A percentile compares a stretch with the other conserved stretches of the same genome.
phyloP scores from a whole-genome alignment of 1,284 basidiomycete genomes.

The Ustilago bromivora region DNA sequence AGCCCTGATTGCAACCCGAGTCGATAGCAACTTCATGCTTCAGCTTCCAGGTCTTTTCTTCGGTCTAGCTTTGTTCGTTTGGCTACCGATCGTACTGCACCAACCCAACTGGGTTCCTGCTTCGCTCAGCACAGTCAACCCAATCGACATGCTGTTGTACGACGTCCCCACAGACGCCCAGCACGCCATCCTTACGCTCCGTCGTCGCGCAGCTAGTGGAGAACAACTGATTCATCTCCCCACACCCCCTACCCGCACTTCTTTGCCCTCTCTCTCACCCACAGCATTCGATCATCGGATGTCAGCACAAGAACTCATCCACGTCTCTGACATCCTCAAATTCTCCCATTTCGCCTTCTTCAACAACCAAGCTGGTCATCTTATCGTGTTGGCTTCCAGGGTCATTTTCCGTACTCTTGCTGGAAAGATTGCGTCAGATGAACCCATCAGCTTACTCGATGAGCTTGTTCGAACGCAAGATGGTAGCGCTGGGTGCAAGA shows the following conservation, averaged over 20 bases:
- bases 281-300: slow-evolving; percentile 35
- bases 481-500: slow-evolving; percentile 10
- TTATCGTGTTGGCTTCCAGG: slow-evolving; percentile 26
- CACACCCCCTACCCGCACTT: neutral
- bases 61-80: slow-evolving; percentile 43
- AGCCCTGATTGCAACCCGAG: slow-evolving; percentile 10
- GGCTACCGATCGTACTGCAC: slow-evolving; percentile 47
- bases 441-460: slow-evolving; percentile 11
- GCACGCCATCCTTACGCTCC: slow-evolving; percentile 43
- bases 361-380: slow-evolving; percentile 17
- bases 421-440: neutral
- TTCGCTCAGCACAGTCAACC: slow-evolving; percentile 21
- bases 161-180: slow-evolving; percentile 60
- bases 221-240: slow-evolving; percentile 31
- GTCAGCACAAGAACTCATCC: slow-evolving; percentile 25
- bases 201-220: slow-evolving; percentile 43
- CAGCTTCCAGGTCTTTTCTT: slow-evolving; percentile 37
- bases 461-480: slow-evolving; percentile 8
- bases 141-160: slow-evolving; percentile 46
- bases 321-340: slow-evolving; percentile 30
- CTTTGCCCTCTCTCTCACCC: slow-evolving; percentile 12
- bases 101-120: slow-evolving; percentile 45
- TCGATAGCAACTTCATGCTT: slow-evolving; percentile 17
- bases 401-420: slow-evolving; percentile 34
- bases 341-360: slow-evolving; percentile 14